A percentile compares a stretch with the other conserved stretches of the same genome.
Evolutionary conservation across 2,329 filamentous ascomycete species (phyloP).

Genomic region (Decorospora gaudefroyi): DNA sequence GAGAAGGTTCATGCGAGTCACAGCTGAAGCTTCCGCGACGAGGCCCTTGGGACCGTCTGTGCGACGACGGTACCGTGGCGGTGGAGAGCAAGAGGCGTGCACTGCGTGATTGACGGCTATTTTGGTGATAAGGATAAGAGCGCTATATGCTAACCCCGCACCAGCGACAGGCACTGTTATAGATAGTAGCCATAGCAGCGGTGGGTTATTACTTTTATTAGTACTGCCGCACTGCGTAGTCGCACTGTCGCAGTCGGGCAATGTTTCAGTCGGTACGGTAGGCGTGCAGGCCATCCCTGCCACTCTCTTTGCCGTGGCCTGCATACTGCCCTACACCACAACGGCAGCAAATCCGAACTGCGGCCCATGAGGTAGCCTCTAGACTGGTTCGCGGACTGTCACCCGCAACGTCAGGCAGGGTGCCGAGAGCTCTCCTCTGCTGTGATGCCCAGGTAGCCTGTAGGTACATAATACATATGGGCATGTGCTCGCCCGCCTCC

Average conservation of each 20-base stretch:
- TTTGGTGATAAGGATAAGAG: background rate
- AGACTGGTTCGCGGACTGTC: background rate
- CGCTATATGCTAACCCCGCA: constrained; percentile 7
- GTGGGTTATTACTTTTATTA: constrained; percentile 11
- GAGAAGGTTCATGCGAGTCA: background rate
- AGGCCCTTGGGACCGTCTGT: too few relatives aligned
- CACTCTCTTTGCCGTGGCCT: constrained; percentile 5
- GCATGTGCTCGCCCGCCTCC: constrained; percentile 1
- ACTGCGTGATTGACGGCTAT: too few relatives aligned
- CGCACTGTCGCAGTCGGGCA: constrained; percentile 15
- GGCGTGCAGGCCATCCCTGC: too few relatives aligned
- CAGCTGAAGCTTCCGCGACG: too few relatives aligned
- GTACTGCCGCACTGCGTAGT: too few relatives aligned
- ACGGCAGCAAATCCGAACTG: constrained; percentile 6
- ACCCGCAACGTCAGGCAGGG: background rate
- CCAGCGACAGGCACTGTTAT: constrained; percentile 20
- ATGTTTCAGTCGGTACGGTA: constrained; percentile 28
- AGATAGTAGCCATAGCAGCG: constrained; percentile 13
- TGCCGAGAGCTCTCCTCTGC: background rate
- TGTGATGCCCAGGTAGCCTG: too few relatives aligned
- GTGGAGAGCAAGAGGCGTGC: background rate
- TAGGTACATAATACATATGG: too few relatives aligned
- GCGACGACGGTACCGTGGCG: background rate
- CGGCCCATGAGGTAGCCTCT: too few relatives aligned
- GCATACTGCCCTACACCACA: constrained; percentile 5